Conservation (phyloP, 164 flowering plant genomes). For the Cinnamomum chago region DNA sequence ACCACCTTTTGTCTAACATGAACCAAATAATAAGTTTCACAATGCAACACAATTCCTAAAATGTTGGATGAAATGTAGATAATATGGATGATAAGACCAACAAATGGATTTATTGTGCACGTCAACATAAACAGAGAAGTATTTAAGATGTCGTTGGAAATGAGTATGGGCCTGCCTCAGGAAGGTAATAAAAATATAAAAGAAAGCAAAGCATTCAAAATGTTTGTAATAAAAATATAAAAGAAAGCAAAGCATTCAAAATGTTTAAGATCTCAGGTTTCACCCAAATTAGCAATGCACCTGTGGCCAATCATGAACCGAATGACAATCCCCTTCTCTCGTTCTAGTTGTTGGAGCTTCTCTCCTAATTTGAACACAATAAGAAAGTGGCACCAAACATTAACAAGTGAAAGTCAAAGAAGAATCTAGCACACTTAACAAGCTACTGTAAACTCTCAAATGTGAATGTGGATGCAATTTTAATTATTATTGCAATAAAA, state of each 20-base stretch:
- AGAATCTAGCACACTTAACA: neutral
- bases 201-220: neutral
- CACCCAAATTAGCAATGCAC: slow-evolving; percentile 24
- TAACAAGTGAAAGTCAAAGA: neutral
- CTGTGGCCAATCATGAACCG: slow-evolving; percentile 97
- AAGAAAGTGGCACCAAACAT: neutral
- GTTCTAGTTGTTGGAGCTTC: slow-evolving; percentile 62
- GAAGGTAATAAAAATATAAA: no score
- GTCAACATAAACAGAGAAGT: neutral
- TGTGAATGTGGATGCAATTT: neutral
- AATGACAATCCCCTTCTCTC: slow-evolving; percentile 81
- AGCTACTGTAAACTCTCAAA: neutral
- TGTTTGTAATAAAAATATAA: neutral
- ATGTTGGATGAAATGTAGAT: no score
- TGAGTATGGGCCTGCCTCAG: neutral
- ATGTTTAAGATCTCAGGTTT: neutral
- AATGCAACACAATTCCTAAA: neutral
- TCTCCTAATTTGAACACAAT: slow-evolving; percentile 47
- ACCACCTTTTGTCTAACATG: no score
- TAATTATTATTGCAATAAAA: no score
- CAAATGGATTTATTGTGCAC: neutral
- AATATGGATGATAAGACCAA: neutral
- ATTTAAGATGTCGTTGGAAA: neutral
- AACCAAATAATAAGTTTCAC: neutral
- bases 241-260: neutral